Percentiles rank a stretch among this genome's conserved stretches.
phyloP scores from a whole-genome alignment of 495 filamentous ascomycete species.

The Cercophora scortea region DNA sequence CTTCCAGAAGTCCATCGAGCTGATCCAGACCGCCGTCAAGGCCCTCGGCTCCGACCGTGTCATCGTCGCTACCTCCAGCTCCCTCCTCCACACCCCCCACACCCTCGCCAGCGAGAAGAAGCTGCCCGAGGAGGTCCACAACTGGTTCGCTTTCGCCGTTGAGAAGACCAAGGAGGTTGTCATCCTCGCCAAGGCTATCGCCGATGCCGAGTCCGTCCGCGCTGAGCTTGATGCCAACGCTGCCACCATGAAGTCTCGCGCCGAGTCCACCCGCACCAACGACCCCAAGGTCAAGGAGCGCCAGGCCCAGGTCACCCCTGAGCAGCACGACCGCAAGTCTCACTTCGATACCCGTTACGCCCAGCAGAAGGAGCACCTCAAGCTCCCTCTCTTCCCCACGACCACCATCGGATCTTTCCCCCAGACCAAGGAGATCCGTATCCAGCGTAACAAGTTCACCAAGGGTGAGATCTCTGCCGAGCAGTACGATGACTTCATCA shows the following conservation, averaged over 20 bases:
- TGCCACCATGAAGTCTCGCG: conserved; percentile 78
- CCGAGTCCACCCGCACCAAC: conserved; percentile 89
- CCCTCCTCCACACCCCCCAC: conserved; percentile 95
- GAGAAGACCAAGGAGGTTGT: conserved; percentile 91
- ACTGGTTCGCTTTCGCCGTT: conserved; percentile 97
- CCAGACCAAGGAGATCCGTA: conserved; percentile 96
- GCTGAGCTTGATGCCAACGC: conserved; percentile 89
- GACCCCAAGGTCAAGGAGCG: conserved; percentile 93
- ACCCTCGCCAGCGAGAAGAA: conserved; percentile 97
- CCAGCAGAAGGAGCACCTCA: conserved; percentile 78
- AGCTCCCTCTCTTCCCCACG: conserved; percentile 93
- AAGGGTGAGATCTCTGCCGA: conserved; percentile 89
- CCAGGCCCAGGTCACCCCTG: conserved; percentile 73
- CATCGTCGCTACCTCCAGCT: conserved; percentile 92
- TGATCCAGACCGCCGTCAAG: conserved; percentile 79
- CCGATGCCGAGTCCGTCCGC: conserved; percentile 74
- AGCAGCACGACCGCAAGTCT: conserved; percentile 87
- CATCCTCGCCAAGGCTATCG: conserved; percentile 93
- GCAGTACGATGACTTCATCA: conserved; percentile 96
- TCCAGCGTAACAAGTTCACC: conserved; percentile 93
- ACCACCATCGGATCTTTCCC: conserved; percentile 99
- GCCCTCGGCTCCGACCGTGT: conserved; percentile 93
- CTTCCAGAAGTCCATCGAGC: conserved; percentile 83
- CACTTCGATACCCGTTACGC: conserved; percentile 74
- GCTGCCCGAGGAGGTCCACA: conserved; percentile 79